Conservation (phyloP, 352 stramenopile genomes). For the Pythium coloratum region DNA sequence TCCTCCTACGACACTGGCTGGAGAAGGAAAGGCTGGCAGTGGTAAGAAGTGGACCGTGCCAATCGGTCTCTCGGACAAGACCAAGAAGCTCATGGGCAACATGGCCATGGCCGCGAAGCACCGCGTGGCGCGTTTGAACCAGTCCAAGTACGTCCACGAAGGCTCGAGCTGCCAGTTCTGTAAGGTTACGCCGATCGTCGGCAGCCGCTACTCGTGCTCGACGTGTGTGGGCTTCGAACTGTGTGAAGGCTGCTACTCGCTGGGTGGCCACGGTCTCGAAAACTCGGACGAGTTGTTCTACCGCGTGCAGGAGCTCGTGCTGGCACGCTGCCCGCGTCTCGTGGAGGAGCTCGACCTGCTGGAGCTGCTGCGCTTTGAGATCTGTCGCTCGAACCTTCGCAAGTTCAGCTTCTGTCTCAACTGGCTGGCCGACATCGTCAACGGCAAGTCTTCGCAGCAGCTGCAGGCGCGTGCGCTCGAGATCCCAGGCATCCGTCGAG, state of each 20-base stretch:
- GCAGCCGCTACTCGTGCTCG: constrained; percentile 66
- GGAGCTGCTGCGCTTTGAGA: constrained; percentile 84
- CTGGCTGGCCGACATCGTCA: constrained; percentile 82
- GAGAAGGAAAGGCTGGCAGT: constrained; percentile 8
- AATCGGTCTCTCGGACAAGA: constrained; percentile 37
- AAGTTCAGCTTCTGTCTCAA: constrained; percentile 87
- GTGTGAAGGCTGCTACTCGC: constrained; percentile 80
- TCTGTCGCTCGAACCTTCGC: constrained; percentile 82
- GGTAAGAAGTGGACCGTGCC: constrained; percentile 53
- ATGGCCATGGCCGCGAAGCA: constrained; percentile 71
- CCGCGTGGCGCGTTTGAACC: constrained; percentile 63
- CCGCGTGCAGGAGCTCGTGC: constrained; percentile 74
- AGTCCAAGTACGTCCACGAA: constrained; percentile 70
- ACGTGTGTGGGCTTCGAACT: constrained; percentile 84
- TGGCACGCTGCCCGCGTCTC: constrained; percentile 63
- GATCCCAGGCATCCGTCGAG: constrained; percentile 74
- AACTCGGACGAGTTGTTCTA: constrained; percentile 87
- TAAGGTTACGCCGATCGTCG: constrained; percentile 75
- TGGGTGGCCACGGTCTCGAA: constrained; percentile 80
- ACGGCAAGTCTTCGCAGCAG: constrained; percentile 71
- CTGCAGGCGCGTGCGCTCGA: constrained; percentile 75
- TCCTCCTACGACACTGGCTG: neutral
- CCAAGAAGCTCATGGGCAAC: constrained; percentile 70
- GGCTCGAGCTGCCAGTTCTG: constrained; percentile 82
- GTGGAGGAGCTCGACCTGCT: constrained; percentile 66